Base-by-base conservation (phyloP, 83 land plant genomes). In the Picea mariana region DNA sequence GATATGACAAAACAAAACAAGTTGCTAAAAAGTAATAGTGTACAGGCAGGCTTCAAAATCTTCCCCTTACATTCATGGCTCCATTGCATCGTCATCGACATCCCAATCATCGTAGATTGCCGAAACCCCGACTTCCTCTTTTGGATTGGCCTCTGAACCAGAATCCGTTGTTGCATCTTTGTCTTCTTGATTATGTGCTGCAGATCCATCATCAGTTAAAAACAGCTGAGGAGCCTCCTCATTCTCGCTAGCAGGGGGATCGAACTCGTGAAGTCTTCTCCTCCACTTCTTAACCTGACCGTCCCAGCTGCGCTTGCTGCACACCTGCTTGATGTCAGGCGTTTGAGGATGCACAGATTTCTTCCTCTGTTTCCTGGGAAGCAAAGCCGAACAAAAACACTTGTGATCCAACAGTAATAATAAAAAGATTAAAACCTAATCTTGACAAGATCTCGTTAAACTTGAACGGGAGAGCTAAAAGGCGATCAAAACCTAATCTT, bases 241-340 rank as follows among this genome's bases (percentile, higher is more conserved):
- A 27, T 87, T 86, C 67, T 85, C 88, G 15, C 20, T 67, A 9
- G 18, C 52, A 17, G 89, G 89, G 59, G 87, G 89, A 67, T 88
- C 90, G 55, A 86, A 88, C 20, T 66, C 83, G 49, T 88, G 90
- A 49, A 88, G 76, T 13, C 78, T 52, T 24, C 88, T 81, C 42
- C 90, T 81, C 90, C 90, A 88, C 44, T 83, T 83, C 6, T 82
- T 78, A 20, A 88, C 80, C 81, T 88, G 90, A 16, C 90, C 90
- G 55, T 88, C 90, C 90, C 90, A 88, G 81, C 88, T 86, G 38
- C 90, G 86, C 73, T 88, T 88, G 80, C 90, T 88, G 81, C 90
- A 88, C 15, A 88, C 83, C 69, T 88, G 90, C 52, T 87, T 66
- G 3, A 81, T 88, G 49, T 88, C 84, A 24, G 90, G 90, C 1